Conservation (phyloP, 129 eudicot genomes). For the Dittrichia graveolens region DNA sequence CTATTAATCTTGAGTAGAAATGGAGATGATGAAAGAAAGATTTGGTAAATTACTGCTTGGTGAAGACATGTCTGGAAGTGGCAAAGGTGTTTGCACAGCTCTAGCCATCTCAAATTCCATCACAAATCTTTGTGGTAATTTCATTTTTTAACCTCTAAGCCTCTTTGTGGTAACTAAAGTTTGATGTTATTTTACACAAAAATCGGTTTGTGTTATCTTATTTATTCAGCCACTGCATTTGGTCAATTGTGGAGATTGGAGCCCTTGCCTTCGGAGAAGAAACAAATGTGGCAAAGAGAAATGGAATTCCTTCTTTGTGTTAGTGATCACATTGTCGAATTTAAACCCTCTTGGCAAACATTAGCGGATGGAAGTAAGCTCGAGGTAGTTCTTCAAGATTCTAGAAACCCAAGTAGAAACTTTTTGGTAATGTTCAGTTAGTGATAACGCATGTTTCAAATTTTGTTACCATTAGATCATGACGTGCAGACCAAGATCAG, state of each 20-base stretch:
- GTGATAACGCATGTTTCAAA: constrained; percentile 8
- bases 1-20: constrained; percentile 46
- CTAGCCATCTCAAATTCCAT: constrained; percentile 88
- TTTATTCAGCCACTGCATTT: constrained; percentile 68
- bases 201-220: constrained; percentile 13
- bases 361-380: constrained; percentile 80
- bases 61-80: constrained; percentile 98
- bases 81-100: constrained; percentile 92
- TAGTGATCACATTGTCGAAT: constrained; percentile 89
- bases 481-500: constrained; percentile 88
- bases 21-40: constrained; percentile 90
- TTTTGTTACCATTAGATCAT: constrained; percentile 56
- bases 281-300: constrained; percentile 85
- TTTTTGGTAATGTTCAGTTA: background rate
- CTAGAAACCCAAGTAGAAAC: background rate
- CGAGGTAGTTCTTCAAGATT: constrained; percentile 56
- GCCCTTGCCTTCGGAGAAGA: constrained; percentile 76
- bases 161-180: background rate
- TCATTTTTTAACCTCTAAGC: background rate
- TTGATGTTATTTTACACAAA: background rate
- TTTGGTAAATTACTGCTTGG: constrained; percentile 83
- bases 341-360: constrained; percentile 90
- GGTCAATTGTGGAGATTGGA: constrained; percentile 97
- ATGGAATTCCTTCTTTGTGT: constrained; percentile 89
- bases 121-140: constrained; percentile 82